phyloP scores from a whole-genome alignment of 805 yeast species.

The Hanseniaspora opuntiae region DNA sequence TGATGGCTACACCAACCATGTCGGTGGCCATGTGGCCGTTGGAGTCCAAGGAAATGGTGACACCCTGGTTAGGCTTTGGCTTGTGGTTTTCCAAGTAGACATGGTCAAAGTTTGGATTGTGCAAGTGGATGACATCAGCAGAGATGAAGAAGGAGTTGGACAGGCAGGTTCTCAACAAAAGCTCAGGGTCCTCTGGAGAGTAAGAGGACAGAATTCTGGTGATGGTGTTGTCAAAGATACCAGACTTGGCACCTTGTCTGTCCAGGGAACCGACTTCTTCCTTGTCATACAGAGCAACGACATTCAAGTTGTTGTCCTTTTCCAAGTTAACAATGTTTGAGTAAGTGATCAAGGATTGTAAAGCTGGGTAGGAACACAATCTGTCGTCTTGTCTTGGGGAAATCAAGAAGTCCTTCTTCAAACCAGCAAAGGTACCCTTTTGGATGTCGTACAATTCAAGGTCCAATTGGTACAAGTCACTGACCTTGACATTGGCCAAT shows the following conservation, averaged over 20 bases:
- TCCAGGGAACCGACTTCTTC: slow-evolving; percentile 77
- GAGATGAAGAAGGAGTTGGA: slow-evolving; percentile 71
- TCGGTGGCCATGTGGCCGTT: slow-evolving; percentile 80
- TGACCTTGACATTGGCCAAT: slow-evolving; percentile 43
- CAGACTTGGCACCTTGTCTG: slow-evolving; percentile 74
- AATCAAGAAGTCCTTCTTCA: slow-evolving; percentile 60
- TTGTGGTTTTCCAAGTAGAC: slow-evolving; percentile 66
- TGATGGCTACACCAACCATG: slow-evolving; percentile 53
- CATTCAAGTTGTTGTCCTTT: slow-evolving; percentile 32
- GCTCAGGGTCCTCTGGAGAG: slow-evolving; percentile 17
- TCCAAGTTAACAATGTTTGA: slow-evolving; percentile 31
- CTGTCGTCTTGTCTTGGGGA: slow-evolving; percentile 81
- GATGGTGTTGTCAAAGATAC: slow-evolving; percentile 51
- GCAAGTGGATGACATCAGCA: slow-evolving; percentile 73
- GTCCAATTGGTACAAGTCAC: slow-evolving; percentile 55
- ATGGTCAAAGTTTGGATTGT: slow-evolving; percentile 61
- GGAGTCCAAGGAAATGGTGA: slow-evolving; percentile 58
- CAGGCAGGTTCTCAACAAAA: slow-evolving; percentile 31
- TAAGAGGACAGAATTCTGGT: slow-evolving; percentile 36
- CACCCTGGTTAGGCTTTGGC: slow-evolving; percentile 67
- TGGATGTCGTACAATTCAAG: slow-evolving; percentile 73
- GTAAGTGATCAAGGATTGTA: slow-evolving; percentile 41
- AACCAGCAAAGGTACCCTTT: slow-evolving; percentile 65
- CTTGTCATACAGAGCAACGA: slow-evolving; percentile 59
- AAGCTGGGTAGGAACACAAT: slow-evolving; percentile 63